Evolutionary conservation across 495 filamentous ascomycete species (phyloP).

Genomic region (Penicillium canescens): DNA sequence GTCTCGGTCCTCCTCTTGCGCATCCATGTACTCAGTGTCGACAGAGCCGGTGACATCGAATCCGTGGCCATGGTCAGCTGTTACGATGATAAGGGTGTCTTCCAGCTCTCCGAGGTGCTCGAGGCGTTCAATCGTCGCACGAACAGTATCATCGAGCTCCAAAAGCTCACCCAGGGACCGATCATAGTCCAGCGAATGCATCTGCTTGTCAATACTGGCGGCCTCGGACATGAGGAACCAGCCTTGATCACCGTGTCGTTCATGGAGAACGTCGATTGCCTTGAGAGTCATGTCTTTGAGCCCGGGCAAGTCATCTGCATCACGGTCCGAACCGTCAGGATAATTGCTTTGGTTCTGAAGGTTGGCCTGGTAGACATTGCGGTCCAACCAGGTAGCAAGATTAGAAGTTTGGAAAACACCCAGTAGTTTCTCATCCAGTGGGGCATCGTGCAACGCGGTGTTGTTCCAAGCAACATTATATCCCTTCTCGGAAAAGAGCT

Average conservation of each 20-base stretch:
- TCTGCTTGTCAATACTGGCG: conserved; percentile 77
- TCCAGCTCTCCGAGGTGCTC: conserved; percentile 55
- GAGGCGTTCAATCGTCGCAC: conserved; percentile 64
- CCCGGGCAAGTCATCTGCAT: conserved; percentile 67
- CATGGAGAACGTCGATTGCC: conserved; percentile 67
- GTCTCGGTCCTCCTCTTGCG: conserved; percentile 56
- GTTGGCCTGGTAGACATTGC: conserved; percentile 68
- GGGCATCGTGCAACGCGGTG: conserved; percentile 53
- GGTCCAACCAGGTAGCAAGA: conserved; percentile 71
- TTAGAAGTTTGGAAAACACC: conserved; percentile 69
- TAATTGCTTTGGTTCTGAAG: conserved; percentile 58
- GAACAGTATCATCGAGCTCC: conserved; percentile 73
- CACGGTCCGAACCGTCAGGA: conserved; percentile 55
- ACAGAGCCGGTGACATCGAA: conserved; percentile 63
- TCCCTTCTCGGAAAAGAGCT: conserved; percentile 61
- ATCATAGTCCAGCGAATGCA: conserved; percentile 76
- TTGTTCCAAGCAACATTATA: conserved; percentile 68
- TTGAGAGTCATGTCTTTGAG: conserved; percentile 82
- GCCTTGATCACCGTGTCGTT: conserved; percentile 61
- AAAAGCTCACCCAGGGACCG: conserved; percentile 73
- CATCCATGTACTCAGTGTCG: conserved; percentile 59
- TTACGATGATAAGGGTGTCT: conserved; percentile 68
- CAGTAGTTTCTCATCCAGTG: conserved; percentile 57
- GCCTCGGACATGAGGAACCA: conserved; percentile 80
- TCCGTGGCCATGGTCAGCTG: conserved; percentile 77